Conservation (phyloP, 371 early-diverging fungal species). For the Syncephalis plumigaleata region DNA sequence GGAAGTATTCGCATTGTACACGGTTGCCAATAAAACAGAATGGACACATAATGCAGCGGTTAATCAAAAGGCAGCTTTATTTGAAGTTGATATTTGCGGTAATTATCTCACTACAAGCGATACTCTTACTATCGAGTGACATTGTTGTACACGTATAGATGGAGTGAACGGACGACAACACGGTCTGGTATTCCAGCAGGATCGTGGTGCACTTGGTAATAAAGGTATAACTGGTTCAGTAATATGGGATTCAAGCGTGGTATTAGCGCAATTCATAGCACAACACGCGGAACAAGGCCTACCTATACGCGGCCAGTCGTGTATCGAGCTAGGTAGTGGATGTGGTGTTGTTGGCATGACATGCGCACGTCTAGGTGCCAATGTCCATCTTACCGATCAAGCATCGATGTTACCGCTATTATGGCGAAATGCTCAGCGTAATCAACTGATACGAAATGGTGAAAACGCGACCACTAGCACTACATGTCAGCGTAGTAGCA, state of each 20-base stretch:
- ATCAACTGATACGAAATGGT: not conserved
- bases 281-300: not conserved
- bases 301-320: not conserved
- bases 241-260: slow-evolving; percentile 6
- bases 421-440: slow-evolving; percentile 4
- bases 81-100: slow-evolving; percentile 4
- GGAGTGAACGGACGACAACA: not conserved
- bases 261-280: not conserved
- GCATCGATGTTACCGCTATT: slow-evolving; percentile 1
- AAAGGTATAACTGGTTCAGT: slow-evolving; percentile 5
- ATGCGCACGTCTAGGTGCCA: slow-evolving; percentile 1
- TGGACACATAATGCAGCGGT: slow-evolving; percentile 4
- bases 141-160: not conserved
- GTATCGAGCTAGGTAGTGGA: slow-evolving; percentile 6
- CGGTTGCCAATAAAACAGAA: slow-evolving; percentile 1
- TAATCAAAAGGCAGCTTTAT: slow-evolving; percentile 2
- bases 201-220: slow-evolving; percentile 1
- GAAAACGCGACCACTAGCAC: too few species aligned
- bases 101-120: not conserved
- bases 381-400: slow-evolving; percentile 5
- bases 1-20: slow-evolving; percentile 5
- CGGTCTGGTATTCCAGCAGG: not conserved
- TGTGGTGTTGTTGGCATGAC: slow-evolving; percentile 6
- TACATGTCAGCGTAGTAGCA: too few species aligned
- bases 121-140: not conserved